Base-by-base conservation (phyloP, 2,329 filamentous ascomycete species). In the Penicillium sp. region DNA sequence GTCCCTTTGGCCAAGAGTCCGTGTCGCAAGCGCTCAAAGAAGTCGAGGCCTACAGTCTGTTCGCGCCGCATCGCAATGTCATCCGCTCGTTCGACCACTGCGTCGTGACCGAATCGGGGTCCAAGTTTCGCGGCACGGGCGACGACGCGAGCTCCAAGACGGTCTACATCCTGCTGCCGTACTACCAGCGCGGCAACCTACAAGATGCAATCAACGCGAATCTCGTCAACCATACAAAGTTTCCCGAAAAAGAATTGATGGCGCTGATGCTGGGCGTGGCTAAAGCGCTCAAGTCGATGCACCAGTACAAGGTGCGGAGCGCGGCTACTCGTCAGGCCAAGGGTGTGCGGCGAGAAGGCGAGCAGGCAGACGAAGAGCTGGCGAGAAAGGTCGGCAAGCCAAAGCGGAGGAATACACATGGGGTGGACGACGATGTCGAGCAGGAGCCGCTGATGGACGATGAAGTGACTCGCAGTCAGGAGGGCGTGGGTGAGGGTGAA, bases 191-290 rank as follows among this genome's bases (percentile, higher is more conserved):
- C 63, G 94, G 94, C 14, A 99, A 99, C 73, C 81, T 99, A 38
- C 94, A 99, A 77, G 94, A 99, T 75, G 88, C 95, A 70, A 97
- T 99, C 79, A 99, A 99, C 74, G 93, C 94, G 62, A 99, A 99
- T 74, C 79, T 97, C 55, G 93, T 99, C 73, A 97, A 97, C 74
- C 91, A 96, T 71, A 90, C 89, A 38, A 83, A 82, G 52, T 97
- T 99, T 67, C 91, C 93, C 0, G 93, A 97, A 77, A 83, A 86
- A 70, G 82, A 87, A 65, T 79, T 99, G 60, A 93, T 97, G 91
- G 80, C 87, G 58, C 75, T 99, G 59, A 97, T 99, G 72, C 77
- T 97, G 43, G 94, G 94, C 16, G 91, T 99, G 2, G 97, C 93
- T 72, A 85, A 86, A 66, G 94, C 91, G 45, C 77, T 99, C 59